Evolutionary conservation across 129 eudicot species (phyloP), one percentile per base, ranked within the genome.

Genomic region (Logfia minima): DNA sequence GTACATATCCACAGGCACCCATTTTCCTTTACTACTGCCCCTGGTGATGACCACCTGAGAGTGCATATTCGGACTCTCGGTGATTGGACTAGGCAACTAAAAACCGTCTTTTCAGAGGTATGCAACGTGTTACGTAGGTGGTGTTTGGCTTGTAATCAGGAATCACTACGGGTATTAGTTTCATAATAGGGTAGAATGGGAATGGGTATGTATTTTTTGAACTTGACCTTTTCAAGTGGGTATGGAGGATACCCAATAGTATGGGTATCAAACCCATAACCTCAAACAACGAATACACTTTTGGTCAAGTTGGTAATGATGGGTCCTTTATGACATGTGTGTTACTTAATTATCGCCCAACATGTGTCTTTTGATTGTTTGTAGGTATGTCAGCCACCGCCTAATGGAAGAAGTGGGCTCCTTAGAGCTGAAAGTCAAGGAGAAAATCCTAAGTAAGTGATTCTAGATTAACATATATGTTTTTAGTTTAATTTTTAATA

Each of bases 61-160:
- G 92, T 93, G 41, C 98, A 93, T 64, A 90, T 93, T n/a, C 85
- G 96, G 65, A 87, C 90, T 31, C 87, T 88, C 28, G 98, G 98
- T 53, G 98, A 93, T 79, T 93, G 98, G 98, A 93, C 94, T 14
- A 75, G 87, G 45, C 95, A 90, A 80, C 88, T 92, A 39, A 86
- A 85, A 70, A 84, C 77, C 21, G 90, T 86, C 60, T 90, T 92
- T 84, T 86, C 91, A 14, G 86, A 93, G 90, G 98, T 88, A 75
- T 17, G 32, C 32, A 19, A n/a, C 41, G 1, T 60, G 61, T 53
- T 74, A 66, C 68, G 7, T 53, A 31, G n/a, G 16, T 22, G 34
- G 67, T 8, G 34, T 24, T 24, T 23, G 18, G 29, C 11, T 61
- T 61, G 22, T 55, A n/a, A 55, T 55, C 2, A 55, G 21, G 62